Evolutionary conservation across 2,329 filamentous ascomycete genomes (phyloP), one percentile per base, ranked within the genome.

Genomic region (Dactylellina haptotyla): DNA sequence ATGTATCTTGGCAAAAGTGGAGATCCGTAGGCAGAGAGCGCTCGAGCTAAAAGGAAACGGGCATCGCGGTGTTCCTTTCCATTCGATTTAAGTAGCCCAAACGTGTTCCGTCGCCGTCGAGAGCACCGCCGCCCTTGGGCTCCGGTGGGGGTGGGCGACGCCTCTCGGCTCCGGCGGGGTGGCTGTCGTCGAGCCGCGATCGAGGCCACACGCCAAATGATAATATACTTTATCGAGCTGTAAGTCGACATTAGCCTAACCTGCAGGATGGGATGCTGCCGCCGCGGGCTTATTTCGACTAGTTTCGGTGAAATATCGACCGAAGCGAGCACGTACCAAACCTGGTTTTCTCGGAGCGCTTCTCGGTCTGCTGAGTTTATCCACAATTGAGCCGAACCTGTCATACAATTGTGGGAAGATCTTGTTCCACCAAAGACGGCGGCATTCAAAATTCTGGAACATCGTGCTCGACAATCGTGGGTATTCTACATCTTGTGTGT

Each of bases 1-100:
- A 72, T 59, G 67, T 59, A 72, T n/a, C n/a, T n/a, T n/a, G n/a
- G n/a, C n/a, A 72, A 72, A 72, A 72, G 67, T 59, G 59, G 37
- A 32, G 39, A 58, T 45, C 59, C 66, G 66, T 32, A 32, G 30
- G 16, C 10, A 20, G 25, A n/a, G n/a, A n/a, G n/a, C n/a, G n/a
- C n/a, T n/a, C n/a, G n/a, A n/a, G n/a, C n/a, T n/a, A n/a, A n/a
- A n/a, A n/a, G n/a, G n/a, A n/a, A n/a, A n/a, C n/a, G n/a, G n/a
- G n/a, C n/a, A n/a, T n/a, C n/a, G n/a, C n/a, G n/a, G n/a, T n/a
- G n/a, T n/a, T n/a, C n/a, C n/a, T n/a, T n/a, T n/a, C n/a, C n/a
- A n/a, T n/a, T n/a, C n/a, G n/a, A n/a, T n/a, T n/a, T n/a, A n/a
- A n/a, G n/a, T n/a, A n/a, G n/a, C n/a, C n/a, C n/a, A n/a, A n/a